phyloP scores from a whole-genome alignment of 1,284 basidiomycete genomes.

The Trichosporon sp. region DNA sequence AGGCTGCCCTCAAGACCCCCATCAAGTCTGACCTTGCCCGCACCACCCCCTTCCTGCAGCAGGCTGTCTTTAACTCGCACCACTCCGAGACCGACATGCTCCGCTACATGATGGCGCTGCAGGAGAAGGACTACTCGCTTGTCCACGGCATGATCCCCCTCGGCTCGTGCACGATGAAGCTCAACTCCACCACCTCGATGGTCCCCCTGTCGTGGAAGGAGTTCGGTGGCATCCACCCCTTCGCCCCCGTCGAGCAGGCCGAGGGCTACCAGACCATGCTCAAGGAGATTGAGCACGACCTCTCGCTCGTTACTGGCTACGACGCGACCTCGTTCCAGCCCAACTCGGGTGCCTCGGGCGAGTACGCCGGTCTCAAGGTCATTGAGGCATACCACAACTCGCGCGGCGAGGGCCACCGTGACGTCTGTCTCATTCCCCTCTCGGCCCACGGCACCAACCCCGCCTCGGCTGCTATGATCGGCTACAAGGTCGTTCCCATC shows the following conservation, averaged over 20 bases:
- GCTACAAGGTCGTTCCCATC: conserved; percentile 90
- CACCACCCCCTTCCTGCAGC: conserved; percentile 70
- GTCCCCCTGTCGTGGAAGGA: conserved; percentile 91
- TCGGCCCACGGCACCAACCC: conserved; percentile 97
- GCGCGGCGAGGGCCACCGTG: conserved; percentile 74
- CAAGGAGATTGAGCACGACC: conserved; percentile 83
- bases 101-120: conserved; percentile 89
- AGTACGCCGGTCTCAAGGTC: conserved; percentile 88
- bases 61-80: conserved; percentile 89
- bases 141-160: conserved; percentile 96
- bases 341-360: conserved; percentile 93
- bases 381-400: conserved; percentile 93
- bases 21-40: conserved; percentile 57
- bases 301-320: conserved; percentile 93
- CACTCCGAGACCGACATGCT: conserved; percentile 98
- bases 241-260: conserved; percentile 85
- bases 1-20: conserved; percentile 50
- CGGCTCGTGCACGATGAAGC: conserved; percentile 94
- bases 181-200: conserved; percentile 96
- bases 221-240: conserved; percentile 85
- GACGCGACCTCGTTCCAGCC: conserved; percentile 91
- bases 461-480: conserved; percentile 94
- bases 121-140: conserved; percentile 90
- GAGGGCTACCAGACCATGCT: conserved; percentile 81
- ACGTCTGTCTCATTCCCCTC: conserved; percentile 90